Base-by-base conservation (phyloP, 306 rosid genomes). In the Glycyrrhiza uralensis region DNA sequence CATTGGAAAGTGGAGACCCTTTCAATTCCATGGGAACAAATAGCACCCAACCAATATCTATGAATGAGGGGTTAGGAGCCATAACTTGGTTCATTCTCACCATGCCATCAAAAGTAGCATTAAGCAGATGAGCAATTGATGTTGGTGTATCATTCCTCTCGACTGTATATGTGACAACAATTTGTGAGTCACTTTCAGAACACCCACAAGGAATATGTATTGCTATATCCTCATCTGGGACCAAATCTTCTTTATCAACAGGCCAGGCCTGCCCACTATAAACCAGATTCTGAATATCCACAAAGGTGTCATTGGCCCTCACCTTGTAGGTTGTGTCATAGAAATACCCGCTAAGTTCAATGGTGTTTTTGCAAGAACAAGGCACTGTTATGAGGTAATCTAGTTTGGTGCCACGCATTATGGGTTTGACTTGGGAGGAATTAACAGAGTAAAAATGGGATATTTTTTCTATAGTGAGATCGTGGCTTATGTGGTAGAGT, bases 131-230 rank as follows among this genome's bases (percentile, higher is more conserved):
- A 33, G 87, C 88, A 49, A 90, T 88, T 18, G 42, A 69, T 2
- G 74, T 19, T 3, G 83, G 36, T 5, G 90, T 90, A 51, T 93
- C 97, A 14, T 18, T 49, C 0, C 26, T 8, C 77, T 88, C 88
- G 23, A 90, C 93, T 18, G 96, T 87, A 51, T 90, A 93, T 0
- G 93, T 88, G 39, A 84, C 96, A 59, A 90, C 91, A 71, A 83
- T 84, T 58, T 83, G 79, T 7, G 96, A 81, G 13, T 80, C 84
- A 58, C 69, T 77, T 30, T 82, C 80, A 1, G 75, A 71, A 65
- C 98, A 90, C 29, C 96, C 97, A 80, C 97, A 90, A 1, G 85
- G 86, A 78, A 93, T 81, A 80, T 82, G 75, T 19, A 93, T 78
- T 5, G 76, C 47, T n/a, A 74, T 20, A 17, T 23, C 19, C 3